Conservation (phyloP, 2,329 filamentous ascomycete species). For the Curvularia hawaiiensis region DNA sequence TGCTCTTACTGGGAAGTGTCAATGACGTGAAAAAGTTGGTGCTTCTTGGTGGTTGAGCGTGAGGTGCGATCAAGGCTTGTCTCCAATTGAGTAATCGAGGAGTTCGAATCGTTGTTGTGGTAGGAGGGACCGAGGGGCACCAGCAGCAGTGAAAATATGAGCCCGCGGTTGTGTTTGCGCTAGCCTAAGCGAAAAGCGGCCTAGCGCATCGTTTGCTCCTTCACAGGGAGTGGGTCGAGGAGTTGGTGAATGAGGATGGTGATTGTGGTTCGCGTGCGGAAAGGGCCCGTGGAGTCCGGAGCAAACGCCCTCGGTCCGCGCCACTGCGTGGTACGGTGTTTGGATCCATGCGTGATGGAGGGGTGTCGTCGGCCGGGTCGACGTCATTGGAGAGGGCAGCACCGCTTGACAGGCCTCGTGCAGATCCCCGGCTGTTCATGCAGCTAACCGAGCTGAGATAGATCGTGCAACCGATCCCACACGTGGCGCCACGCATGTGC, state of each 20-base stretch:
- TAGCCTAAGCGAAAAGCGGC: slow-evolving; percentile 19
- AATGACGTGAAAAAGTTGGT: slow-evolving; percentile 27
- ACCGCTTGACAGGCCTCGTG: slow-evolving; percentile 17
- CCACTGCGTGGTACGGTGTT: slow-evolving; percentile 2
- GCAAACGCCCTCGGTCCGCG: not conserved
- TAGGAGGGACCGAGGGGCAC: slow-evolving; percentile 20
- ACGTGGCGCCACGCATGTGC: slow-evolving; percentile 11
- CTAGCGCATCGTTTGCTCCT: slow-evolving; percentile 15
- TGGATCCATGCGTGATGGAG: slow-evolving; percentile 10
- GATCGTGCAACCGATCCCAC: slow-evolving; percentile 23
- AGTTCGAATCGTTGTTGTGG: slow-evolving; percentile 19
- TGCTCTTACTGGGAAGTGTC: slow-evolving; percentile 32
- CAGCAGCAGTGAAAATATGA: slow-evolving; percentile 19
- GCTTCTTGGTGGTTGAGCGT: slow-evolving; percentile 14
- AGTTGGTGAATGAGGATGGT: slow-evolving; percentile 9
- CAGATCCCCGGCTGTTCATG: slow-evolving; percentile 20
- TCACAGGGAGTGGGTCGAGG: slow-evolving; percentile 13
- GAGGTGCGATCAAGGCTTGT: slow-evolving; percentile 16
- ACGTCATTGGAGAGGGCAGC: slow-evolving; percentile 16
- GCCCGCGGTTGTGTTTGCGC: slow-evolving; percentile 20
- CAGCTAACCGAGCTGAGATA: slow-evolving; percentile 23
- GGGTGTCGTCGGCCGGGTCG: not conserved
- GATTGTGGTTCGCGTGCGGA: slow-evolving; percentile 1
- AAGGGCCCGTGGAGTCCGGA: not conserved
- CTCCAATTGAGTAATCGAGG: slow-evolving; percentile 24